These are phyloP conservation scores for Quercus lobata DNA, from an alignment of 331 rosid genomes.

Conservation along the genomic window DNA sequence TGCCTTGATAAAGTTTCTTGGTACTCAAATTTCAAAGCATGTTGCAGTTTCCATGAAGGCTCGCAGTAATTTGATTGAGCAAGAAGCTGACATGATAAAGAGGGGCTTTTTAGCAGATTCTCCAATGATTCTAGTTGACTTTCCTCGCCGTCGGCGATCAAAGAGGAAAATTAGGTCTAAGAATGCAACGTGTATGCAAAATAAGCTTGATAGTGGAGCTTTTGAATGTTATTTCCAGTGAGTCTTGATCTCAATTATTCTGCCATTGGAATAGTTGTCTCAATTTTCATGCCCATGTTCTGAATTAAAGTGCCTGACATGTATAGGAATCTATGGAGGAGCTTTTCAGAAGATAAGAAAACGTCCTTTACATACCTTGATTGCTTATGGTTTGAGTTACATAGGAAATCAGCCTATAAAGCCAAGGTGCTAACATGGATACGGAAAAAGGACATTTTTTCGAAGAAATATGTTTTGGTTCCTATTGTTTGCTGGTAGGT, in stretches of 20 bases:
- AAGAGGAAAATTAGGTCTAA: slow-evolving; percentile 15
- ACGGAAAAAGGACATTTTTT: slow-evolving; percentile 48
- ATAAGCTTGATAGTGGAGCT: slow-evolving; percentile 41
- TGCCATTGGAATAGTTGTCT: background rate
- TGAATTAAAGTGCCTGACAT: slow-evolving; percentile 13
- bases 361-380: slow-evolving; percentile 47
- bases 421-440: slow-evolving; percentile 72
- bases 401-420: slow-evolving; percentile 29
- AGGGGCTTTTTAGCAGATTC: slow-evolving; percentile 8
- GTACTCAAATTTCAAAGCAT: slow-evolving; percentile 7
- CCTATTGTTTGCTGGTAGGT: slow-evolving; percentile 83
- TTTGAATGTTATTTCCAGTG: slow-evolving; percentile 53
- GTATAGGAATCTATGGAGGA: slow-evolving; percentile 64
- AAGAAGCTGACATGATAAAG: slow-evolving; percentile 16
- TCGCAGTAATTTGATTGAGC: slow-evolving; percentile 6
- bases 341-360: slow-evolving; percentile 54
- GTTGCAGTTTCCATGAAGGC: background rate
- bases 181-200: slow-evolving; percentile 18
- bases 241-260: slow-evolving; percentile 26
- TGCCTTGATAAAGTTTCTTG: slow-evolving; percentile 10
- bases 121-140: slow-evolving; percentile 8
- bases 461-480: slow-evolving; percentile 74
- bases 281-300: slow-evolving; percentile 9
- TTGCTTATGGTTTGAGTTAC: slow-evolving; percentile 65
- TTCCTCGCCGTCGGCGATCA: slow-evolving; percentile 32